Base-by-base conservation (phyloP, 1,284 basidiomycete species). In the Grifola frondosa region DNA sequence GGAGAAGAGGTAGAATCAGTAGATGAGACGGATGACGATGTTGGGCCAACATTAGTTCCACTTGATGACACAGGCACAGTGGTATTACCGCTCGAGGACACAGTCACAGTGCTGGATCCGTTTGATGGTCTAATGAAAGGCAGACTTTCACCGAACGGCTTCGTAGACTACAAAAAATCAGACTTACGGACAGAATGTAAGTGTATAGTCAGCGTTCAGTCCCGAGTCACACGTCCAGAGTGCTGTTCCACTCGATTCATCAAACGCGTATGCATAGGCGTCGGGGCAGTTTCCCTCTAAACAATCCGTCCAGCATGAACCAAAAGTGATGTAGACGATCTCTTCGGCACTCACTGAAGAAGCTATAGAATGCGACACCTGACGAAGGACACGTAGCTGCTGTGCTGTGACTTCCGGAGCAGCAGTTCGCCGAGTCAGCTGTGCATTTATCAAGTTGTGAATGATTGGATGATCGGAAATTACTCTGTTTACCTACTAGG, bases 201-300 rank as follows among this genome's bases (percentile, higher is more conserved):
- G 40, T 3, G 70, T 75, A 48, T 74, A 79, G 48, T 74, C 68
- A 2, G 73, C 69, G 11, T 62, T 60, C 37, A 58, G 46, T 13
- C 53, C 38, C 3, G 67, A 60, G 20, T 56, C 54, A 51, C 76
- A 78, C 1, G 67, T 73, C 68, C 67, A 75, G 19, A 77, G 62
- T 3, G 76, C 75, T 2, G 70, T 72, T 1, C 66, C 65, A 41
- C 67, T 70, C 17, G 61, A 58, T 55, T 78, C 76, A 49, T 78
- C 77, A 50, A 64, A 79, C 0, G 76, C 74, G 48, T 77, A 78
- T 0, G 67, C 73, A 51, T 77, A 78, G 1, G 72, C 56, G 42
- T 73, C 62, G 0, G 73, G 73, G 55, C 76, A 79, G 42, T 59
- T 63, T n/a, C 55, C 53, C 66, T 78, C 70, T 73, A 49, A 9